Conservation (phyloP, 75 land plant species). For the Larix kaempferi region DNA sequence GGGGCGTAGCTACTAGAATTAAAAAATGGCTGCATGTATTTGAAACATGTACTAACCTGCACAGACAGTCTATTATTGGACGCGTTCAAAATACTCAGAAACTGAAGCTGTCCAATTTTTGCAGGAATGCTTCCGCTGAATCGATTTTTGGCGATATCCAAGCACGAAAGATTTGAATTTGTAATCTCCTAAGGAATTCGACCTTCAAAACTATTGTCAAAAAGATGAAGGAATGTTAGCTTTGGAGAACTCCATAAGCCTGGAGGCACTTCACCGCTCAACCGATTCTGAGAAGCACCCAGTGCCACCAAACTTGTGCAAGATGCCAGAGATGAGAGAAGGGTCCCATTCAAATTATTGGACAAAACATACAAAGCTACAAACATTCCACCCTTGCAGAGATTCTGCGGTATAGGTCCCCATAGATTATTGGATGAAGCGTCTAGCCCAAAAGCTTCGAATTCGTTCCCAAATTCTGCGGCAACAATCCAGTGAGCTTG, state of each 20-base stretch:
- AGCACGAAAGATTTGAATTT: neutral
- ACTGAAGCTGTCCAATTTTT: neutral
- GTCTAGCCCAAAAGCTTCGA: neutral
- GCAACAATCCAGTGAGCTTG: conserved; percentile 27
- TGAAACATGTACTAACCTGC: too few species aligned
- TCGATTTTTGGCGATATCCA: neutral
- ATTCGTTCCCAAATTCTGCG: conserved; percentile 1
- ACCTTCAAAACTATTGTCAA: neutral
- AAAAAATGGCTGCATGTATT: too few species aligned
- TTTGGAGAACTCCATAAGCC: conserved; percentile 18
- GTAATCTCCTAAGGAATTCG: neutral
- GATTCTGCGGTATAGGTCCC: neutral
- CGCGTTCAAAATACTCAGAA: neutral
- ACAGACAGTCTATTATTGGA: too few species aligned
- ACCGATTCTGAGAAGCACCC: conserved; percentile 27
- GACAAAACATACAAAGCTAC: neutral
- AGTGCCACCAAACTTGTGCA: conserved; percentile 14
- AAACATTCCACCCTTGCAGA: neutral
- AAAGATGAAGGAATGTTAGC: neutral
- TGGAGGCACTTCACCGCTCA: conserved; percentile 37
- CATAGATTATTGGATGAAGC: neutral
- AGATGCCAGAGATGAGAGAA: neutral
- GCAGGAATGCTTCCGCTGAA: neutral
- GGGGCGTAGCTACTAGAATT: too few species aligned
- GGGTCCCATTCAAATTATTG: conserved; percentile 15